Evolutionary conservation across 371 early-diverging fungal genomes (phyloP).

Genomic region (Dinochytrium kinnereticum): DNA sequence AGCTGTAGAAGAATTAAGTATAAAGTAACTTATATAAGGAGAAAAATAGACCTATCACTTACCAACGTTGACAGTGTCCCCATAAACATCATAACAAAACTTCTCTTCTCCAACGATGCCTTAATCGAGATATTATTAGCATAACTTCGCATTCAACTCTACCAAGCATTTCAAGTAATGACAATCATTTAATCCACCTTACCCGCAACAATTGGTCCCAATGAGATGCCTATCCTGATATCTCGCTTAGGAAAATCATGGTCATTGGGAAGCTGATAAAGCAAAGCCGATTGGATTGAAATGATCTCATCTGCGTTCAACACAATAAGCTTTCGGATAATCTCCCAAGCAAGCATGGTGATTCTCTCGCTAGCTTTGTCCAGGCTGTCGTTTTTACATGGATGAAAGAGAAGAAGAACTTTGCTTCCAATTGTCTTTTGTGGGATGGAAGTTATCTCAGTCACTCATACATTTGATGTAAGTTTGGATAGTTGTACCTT

Average conservation of each 20-base stretch:
- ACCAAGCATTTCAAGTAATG: too few species aligned
- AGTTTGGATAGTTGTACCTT: too few species aligned
- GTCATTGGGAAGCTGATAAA: background rate
- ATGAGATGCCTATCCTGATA: slow-evolving; percentile 10
- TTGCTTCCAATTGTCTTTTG: slow-evolving; percentile 15
- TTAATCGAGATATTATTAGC: background rate
- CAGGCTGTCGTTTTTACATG: background rate
- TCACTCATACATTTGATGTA: background rate
- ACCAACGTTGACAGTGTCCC: slow-evolving; percentile 10
- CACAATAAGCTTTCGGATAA: background rate
- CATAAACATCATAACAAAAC: slow-evolving; percentile 21
- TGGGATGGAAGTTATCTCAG: background rate
- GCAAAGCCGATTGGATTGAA: background rate
- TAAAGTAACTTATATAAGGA: background rate
- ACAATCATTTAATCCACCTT: too few species aligned
- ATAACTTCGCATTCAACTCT: too few species aligned
- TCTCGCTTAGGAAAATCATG: slow-evolving; percentile 8
- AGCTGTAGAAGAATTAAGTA: background rate
- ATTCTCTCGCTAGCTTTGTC: background rate
- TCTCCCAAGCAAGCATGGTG: slow-evolving; percentile 11
- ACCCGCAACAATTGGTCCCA: slow-evolving; percentile 15
- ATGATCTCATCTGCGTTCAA: slow-evolving; percentile 1
- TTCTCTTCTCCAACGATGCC: slow-evolving; percentile 9
- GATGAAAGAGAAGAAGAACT: slow-evolving; percentile 3
- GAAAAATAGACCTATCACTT: background rate